Evolutionary conservation across 2,329 filamentous ascomycete genomes (phyloP).

Genomic region (Sarocladiaceae sp.): DNA sequence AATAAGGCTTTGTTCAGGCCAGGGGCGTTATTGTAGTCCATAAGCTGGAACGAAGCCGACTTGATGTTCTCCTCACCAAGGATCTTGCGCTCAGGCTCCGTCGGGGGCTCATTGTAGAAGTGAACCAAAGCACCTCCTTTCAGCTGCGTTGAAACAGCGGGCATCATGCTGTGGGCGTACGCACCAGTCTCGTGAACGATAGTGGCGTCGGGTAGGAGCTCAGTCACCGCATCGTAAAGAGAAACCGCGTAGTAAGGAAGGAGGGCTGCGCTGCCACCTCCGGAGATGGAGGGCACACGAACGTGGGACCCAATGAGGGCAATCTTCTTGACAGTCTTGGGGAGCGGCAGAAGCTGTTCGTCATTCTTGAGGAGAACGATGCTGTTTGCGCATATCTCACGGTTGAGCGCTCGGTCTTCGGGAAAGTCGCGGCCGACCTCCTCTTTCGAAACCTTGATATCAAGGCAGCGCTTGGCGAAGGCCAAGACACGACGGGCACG

Average conservation of each 20-base stretch:
- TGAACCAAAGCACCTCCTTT: constrained; percentile 16
- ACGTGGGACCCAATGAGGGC: constrained; percentile 33
- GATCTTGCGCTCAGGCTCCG: constrained; percentile 1
- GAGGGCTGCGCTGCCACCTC: constrained; percentile 28
- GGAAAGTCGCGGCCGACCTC: constrained; percentile 14
- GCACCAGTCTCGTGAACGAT: constrained; percentile 16
- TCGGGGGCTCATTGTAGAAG: constrained; percentile 15
- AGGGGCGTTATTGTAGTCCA: constrained; percentile 16
- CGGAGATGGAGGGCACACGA: constrained; percentile 24
- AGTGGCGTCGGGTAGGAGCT: constrained; percentile 16
- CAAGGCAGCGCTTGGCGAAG: constrained; percentile 17
- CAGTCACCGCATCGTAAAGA: constrained; percentile 23
- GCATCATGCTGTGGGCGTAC: constrained; percentile 7
- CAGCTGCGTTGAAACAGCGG: constrained; percentile 3
- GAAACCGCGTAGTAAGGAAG: constrained; percentile 27
- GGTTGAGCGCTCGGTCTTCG: constrained; percentile 19
- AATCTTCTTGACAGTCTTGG: constrained; percentile 19
- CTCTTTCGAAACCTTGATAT: constrained; percentile 17
- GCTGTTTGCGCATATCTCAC: constrained; percentile 33
- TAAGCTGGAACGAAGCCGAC: constrained; percentile 15
- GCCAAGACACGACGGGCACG: constrained; percentile 24
- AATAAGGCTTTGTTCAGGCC: constrained; percentile 14
- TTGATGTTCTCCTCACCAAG: constrained; percentile 14
- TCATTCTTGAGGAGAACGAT: constrained; percentile 33
- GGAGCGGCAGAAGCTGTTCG: constrained; percentile 45